Percentiles rank a stretch among this genome's conserved stretches.
Evolutionary conservation across 768 basidiomycete genomes (phyloP).

Genomic region (Tulasnella calospora): DNA sequence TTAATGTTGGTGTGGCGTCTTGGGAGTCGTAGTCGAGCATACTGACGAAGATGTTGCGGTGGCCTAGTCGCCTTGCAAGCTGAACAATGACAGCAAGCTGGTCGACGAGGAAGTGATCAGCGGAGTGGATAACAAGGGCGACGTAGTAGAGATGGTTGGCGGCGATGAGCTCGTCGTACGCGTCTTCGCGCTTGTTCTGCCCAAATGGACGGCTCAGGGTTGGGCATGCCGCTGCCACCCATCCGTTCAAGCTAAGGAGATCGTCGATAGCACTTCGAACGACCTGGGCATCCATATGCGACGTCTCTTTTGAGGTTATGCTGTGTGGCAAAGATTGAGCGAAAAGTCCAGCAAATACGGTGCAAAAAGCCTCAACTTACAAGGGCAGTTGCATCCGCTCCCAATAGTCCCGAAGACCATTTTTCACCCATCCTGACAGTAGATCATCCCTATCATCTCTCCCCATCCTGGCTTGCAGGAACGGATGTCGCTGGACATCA

Average conservation of each 20-base stretch:
- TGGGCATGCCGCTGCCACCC: constrained; percentile 95
- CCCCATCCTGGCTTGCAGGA: constrained; percentile 83
- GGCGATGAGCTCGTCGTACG: constrained; percentile 82
- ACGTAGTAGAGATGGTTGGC: constrained; percentile 88
- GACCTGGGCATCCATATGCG: constrained; percentile 84
- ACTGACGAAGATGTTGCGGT: constrained; percentile 87
- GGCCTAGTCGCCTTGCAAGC: constrained; percentile 83
- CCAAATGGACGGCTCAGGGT: constrained; percentile 93
- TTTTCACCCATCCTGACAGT: constrained; percentile 64
- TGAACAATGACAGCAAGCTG: constrained; percentile 98
- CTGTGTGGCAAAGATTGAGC: constrained; percentile 38
- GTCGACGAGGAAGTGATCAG: constrained; percentile 98
- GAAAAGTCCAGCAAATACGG: not conserved
- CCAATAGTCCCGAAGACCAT: constrained; percentile 88
- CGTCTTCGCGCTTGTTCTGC: constrained; percentile 76
- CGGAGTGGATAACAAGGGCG: constrained; percentile 92
- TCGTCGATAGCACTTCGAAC: constrained; percentile 88
- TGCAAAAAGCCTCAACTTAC: constrained; percentile 44
- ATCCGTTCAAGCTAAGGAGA: constrained; percentile 91
- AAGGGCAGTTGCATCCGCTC: constrained; percentile 86
- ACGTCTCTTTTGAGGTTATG: constrained; percentile 75
- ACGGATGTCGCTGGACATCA: constrained; percentile 83
- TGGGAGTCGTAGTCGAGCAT: constrained; percentile 96
- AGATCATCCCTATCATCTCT: constrained; percentile 80
- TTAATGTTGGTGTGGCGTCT: constrained; percentile 90